These are phyloP conservation scores for Sclerotinia minor DNA, from an alignment of 2,329 filamentous ascomycete genomes.

Conservation along the genomic window DNA sequence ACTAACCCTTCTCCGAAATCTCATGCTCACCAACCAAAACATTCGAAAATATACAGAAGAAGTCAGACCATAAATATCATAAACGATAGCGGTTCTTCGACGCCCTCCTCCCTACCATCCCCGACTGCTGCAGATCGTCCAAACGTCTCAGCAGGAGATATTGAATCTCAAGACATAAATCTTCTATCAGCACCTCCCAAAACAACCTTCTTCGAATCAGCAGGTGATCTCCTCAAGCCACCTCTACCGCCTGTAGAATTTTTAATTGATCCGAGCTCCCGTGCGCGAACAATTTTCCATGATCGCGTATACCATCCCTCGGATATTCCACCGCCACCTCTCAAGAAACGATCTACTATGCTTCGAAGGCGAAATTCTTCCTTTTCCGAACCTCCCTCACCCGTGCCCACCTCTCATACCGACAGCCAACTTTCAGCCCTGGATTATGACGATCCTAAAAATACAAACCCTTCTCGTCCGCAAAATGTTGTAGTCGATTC, in stretches of 20 bases:
- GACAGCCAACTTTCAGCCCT: slow-evolving; percentile 47
- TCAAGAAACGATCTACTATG: slow-evolving; percentile 53
- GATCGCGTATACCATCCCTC: slow-evolving; percentile 92
- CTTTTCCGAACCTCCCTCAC: slow-evolving; percentile 9
- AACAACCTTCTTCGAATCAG: slow-evolving; percentile 93
- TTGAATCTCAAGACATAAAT: slow-evolving; percentile 47
- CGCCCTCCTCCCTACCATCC: slow-evolving; percentile 21
- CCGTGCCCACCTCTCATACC: slow-evolving; percentile 43
- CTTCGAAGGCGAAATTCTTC: slow-evolving; percentile 32
- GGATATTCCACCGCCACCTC: slow-evolving; percentile 82
- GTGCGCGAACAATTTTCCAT: slow-evolving; percentile 91
- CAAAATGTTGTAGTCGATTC: slow-evolving; percentile 54
- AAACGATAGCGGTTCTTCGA: slow-evolving; percentile 39
- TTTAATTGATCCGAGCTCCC: slow-evolving; percentile 76
- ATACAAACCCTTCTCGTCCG: slow-evolving; percentile 51
- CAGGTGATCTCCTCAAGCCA: slow-evolving; percentile 87
- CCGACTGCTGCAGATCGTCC: slow-evolving; percentile 38
- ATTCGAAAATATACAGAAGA: slow-evolving; percentile 70
- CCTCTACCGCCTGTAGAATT: slow-evolving; percentile 80
- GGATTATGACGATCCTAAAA: slow-evolving; percentile 54
- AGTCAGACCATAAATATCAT: slow-evolving; percentile 69
- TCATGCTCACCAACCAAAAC: slow-evolving; percentile 56
- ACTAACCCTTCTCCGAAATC: slow-evolving; percentile 53
- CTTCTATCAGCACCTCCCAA: slow-evolving; percentile 72
- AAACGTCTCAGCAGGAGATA: slow-evolving; percentile 38